Evolutionary conservation across 2,329 filamentous ascomycete species (phyloP), one percentile per base, ranked within the genome.

Genomic region (Botrytis deweyae): DNA sequence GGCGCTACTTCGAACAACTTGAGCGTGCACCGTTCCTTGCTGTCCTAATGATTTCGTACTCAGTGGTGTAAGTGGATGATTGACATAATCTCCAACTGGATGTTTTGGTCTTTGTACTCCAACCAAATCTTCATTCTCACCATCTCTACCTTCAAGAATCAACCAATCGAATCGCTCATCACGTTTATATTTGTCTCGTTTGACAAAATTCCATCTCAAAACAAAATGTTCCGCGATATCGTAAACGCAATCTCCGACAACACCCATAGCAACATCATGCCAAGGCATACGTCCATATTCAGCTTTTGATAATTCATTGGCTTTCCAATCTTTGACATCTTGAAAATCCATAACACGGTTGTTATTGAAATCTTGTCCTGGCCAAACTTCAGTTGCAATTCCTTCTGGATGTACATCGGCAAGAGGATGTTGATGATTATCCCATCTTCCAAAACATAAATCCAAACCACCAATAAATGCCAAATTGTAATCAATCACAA

Each of bases 321-420:
- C 89, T 82, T 96, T 94, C 95, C 95, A 98, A 80, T 98, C 92
- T 44, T 93, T 83, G 1, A 98, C 96, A 46, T 91, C 92, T 78
- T 98, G 88, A 81, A 98, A 99, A 80, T 99, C 96, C 91, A 97
- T 93, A 78, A 98, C 91, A 55, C 95, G 90, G 82, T 97, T 98
- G 83, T 98, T 98, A 83, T 98, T 98, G 86, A 97, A 98, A 80
- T 99, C 96, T 81, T 99, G 96, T 0, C 96, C 96, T 0, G 96
- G 95, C 87, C 94, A 99, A 33, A 98, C 87, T 82, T 98, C 95
- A 72, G 95, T 89, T 22, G 88, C 86, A 29, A 97, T 88, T 33
- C 93, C 93, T 62, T 91, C 90, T 0, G 95, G 95, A 81, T 98
- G 95, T 0, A 95, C 90, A 81, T 98, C 96, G 0, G 95, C 88